Evolutionary conservation across 176 grass and related monocot species (phyloP), one percentile per base, ranked within the genome.

Genomic region (Paspalum notatum): DNA sequence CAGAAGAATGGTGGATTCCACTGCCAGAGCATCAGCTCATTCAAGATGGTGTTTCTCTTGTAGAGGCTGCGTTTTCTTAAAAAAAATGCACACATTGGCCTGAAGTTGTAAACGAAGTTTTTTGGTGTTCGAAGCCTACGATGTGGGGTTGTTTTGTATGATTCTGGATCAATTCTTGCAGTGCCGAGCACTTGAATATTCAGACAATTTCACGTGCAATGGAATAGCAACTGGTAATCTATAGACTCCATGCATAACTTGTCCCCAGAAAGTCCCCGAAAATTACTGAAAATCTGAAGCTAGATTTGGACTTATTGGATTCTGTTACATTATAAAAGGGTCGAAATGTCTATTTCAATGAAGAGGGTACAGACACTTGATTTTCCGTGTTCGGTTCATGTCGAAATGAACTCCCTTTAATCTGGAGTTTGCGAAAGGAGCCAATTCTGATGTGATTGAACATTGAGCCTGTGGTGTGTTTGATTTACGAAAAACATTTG

Each of bases 1-100:
- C 80, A 83, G 76, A 86, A 80, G 46, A 66, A 86, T 41, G 50
- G 68, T 50, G 71, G 49, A 21, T 43, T 88, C 27, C 80, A 85
- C 39, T 76, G 82, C 11, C 84, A 85, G 44, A 56, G 65, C 37
- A 71, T 76, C 37, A 84, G 18, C 43, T 89, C 87, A 67, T 58
- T 89, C 82, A 93, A 81, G 67, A 71, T 68, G 38, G 37, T 82
- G 47, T 93, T 85, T 59, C 54, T 81, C 49, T 85, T 75, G 62
- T 91, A 93, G 82, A 63, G 52, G 13, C 37, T 71, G 43, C 62
- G 62, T 67, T 80, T 52, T 50, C 26, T 60, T 32, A 3, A 77
- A 25, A 25, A 47, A 32, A 2, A 80, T 69, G 21, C 75, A 62
- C 68, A 46, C 51, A 75, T 72, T 54, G 69, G 51, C 15, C 41